Percentiles rank a stretch among this genome's conserved stretches.
phyloP scores from a whole-genome alignment of 202 grass and related monocot genomes.

The Hordeum pubiflorum region DNA sequence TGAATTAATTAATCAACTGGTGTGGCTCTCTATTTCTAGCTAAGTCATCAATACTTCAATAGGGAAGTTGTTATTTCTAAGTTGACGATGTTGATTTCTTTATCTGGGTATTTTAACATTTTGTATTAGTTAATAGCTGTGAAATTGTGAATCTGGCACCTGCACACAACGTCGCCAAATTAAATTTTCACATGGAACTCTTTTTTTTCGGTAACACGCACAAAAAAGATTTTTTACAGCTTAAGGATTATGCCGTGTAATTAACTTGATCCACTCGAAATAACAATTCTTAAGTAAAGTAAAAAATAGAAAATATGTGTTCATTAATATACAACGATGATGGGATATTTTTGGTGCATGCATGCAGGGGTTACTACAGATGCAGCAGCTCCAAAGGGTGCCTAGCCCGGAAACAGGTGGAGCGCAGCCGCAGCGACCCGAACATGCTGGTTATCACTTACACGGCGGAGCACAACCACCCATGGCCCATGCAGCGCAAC shows the following conservation, averaged over 20 bases:
- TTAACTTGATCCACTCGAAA: neutral
- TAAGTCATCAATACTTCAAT: too few species aligned
- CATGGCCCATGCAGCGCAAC: constrained; percentile 72
- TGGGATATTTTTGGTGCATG: neutral
- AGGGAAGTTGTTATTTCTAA: too few species aligned
- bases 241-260: neutral
- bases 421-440: constrained; percentile 65
- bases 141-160: too few species aligned
- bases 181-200: neutral
- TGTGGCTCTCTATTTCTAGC: too few species aligned
- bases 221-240: neutral
- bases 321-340: neutral
- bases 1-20: too few species aligned
- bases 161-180: neutral
- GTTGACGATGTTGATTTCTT: neutral
- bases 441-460: constrained; percentile 77
- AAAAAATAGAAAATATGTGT: neutral
- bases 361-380: constrained; percentile 55
- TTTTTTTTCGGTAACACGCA: neutral
- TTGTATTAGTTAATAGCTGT: neutral
- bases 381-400: constrained; percentile 74
- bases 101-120: neutral
- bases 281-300: neutral
- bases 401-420: constrained; percentile 64
- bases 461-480: constrained; percentile 66